Base-by-base conservation (phyloP, 345 rosid genomes). In the Eucalyptus paniculata region DNA sequence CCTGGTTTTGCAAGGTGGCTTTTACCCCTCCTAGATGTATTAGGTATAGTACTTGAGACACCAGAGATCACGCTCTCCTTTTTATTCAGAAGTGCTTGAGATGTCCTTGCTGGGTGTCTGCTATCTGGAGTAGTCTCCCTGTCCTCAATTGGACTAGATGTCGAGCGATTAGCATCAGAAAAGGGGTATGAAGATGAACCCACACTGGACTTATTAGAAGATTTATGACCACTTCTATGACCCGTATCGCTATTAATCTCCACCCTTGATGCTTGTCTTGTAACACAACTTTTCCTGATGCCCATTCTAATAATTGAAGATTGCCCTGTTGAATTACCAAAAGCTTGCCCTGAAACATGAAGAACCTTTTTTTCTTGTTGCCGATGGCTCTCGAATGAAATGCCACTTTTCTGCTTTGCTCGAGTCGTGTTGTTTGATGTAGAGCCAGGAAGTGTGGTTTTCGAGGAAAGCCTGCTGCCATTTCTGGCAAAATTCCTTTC, bases 201-300 rank as follows among this genome's bases (percentile, higher is more conserved):
- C 49, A 91, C 92, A 42, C 96, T 94, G 87, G 96, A 94, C 86
- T 94, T 94, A 32, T 92, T 56, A 50, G 96, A 94, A 90, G 95
- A 94, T 86, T 90, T 89, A 47, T 67, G 37, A 26, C 91, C 93
- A 50, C 89, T 89, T 58, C 90, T 90, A 51, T 90, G 89, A 51
- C 67, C 89, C 45, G 18, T 85, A 89, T 90, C 86, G 24, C 81
- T 86, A 89, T 85, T 87, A 88, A 87, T 90, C 90, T 92, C 93
- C 86, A 91, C 89, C 88, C 96, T 93, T 19, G 93, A 93, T 65
- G 96, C 96, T 91, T 90, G 96, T 91, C 95, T 92, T 77, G 93
- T 93, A 89, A 88, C 92, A 90, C 91, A 89, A 88, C 95, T 94
- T 92, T 90, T 94, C 92, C 96, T 90, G 87, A 93, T 94, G 88